A percentile compares a stretch with the other conserved stretches of the same genome.
phyloP scores from a whole-genome alignment of 345 rosid species.

The Rhodomyrtus tomentosa region DNA sequence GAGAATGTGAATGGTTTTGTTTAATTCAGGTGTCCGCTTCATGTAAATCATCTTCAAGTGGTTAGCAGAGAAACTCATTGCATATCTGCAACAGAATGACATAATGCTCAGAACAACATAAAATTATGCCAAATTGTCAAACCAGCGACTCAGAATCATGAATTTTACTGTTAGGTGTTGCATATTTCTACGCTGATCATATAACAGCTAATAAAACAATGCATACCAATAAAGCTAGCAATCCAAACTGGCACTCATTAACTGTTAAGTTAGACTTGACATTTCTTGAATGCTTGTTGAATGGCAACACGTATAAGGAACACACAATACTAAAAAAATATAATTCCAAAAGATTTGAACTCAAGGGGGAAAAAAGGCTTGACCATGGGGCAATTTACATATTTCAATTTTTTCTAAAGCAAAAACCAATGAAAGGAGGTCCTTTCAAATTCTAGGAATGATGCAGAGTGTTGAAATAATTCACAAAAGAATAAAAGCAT shows the following conservation, averaged over 20 bases:
- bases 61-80: constrained; percentile 69
- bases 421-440: neutral
- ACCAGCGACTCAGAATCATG: neutral
- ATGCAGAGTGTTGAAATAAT: neutral
- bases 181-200: neutral
- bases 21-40: constrained; percentile 72
- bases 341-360: neutral
- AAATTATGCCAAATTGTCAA: neutral
- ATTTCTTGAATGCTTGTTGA: neutral
- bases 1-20: constrained; percentile 66
- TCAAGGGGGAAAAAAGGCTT: neutral
- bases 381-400: neutral
- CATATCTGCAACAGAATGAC: constrained; percentile 37
- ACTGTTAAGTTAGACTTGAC: neutral
- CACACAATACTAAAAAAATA: neutral
- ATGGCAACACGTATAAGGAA: neutral
- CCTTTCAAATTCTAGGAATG: neutral
- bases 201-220: neutral
- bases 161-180: neutral
- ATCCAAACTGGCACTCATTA: neutral
- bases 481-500: neutral
- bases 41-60: constrained; percentile 65
- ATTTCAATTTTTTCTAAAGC: neutral
- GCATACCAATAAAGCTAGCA: neutral
- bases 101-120: neutral